Base-by-base conservation (phyloP, 2,329 filamentous ascomycete species). In the Emericellopsis atlantica region DNA sequence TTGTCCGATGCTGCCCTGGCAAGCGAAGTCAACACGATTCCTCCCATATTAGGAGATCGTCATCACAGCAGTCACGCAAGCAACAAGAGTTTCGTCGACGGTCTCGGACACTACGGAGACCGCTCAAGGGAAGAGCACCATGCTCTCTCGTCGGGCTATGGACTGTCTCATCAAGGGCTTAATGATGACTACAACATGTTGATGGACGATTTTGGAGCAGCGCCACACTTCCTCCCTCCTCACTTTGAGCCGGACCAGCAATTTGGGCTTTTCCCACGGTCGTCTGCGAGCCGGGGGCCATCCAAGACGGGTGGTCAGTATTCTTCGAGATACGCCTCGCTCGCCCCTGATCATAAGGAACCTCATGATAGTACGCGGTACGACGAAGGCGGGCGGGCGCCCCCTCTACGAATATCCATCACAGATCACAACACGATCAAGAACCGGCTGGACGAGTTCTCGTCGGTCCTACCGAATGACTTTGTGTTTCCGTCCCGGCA, bases 401-500 rank as follows among this genome's bases (percentile, higher is more conserved):
- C 62, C 49, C 51, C 55, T 48, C 49, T 71, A 59, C 49, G 72
- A 57, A 72, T 77, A 32, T 76, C 71, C 15, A 65, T 65, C 9
- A 63, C 61, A 43, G 74, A 77, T 46, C 70, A 77, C 49, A 66
- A 62, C 5, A 59, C 67, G 10, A 76, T 80, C 41, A 72, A 73
- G 50, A 72, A 66, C 42, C 67, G 73, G n/a, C 56, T 81, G 0
- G 68, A 75, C 16, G 74, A 79, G 45, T 81, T 81, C 46, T 73
- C 74, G 1, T 64, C 69, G 1, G 70, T 79, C 5, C 55, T 81
- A 18, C 74, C 78, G 0, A 64, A 60, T 40, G 75, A 77, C 48
- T 85, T 85, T 47, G 69, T 76, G 4, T 73, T 85, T 39, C 81
- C 81, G 1, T 84, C 80, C 5, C 71, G 81, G 4, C 72, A 84